phyloP scores from a whole-genome alignment of 108 stramenopile species.

The Discostella stelligeroides region DNA sequence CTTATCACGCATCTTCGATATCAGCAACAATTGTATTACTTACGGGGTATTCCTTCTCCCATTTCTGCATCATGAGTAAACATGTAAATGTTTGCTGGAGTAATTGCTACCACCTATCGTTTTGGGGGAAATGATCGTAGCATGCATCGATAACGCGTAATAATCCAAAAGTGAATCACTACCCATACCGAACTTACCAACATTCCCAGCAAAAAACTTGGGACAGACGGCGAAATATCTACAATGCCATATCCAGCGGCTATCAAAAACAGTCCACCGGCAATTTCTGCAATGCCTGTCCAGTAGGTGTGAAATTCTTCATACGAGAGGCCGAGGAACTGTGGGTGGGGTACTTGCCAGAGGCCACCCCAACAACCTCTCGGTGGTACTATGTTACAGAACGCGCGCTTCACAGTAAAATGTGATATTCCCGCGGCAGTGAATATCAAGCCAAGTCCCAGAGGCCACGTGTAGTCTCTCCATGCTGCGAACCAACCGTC shows the following conservation, averaged over 20 bases:
- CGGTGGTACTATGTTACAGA: conserved; percentile 79
- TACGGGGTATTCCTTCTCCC: conserved; percentile 54
- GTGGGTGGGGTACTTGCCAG: conserved; percentile 82
- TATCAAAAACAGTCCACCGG: conserved; percentile 63
- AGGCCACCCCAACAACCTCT: conserved; percentile 87
- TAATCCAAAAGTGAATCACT: neutral
- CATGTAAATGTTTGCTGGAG: conserved; percentile 92
- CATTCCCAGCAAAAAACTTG: conserved; percentile 61
- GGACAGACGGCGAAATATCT: conserved; percentile 44
- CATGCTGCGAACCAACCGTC: conserved; percentile 63
- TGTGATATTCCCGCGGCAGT: conserved; percentile 77
- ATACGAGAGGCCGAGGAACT: conserved; percentile 65
- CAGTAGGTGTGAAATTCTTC: conserved; percentile 83
- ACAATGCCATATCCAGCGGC: conserved; percentile 37
- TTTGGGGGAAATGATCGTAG: neutral
- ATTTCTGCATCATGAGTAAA: conserved; percentile 85
- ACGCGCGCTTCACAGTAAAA: conserved; percentile 74
- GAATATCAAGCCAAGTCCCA: conserved; percentile 73
- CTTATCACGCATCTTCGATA: too few species aligned
- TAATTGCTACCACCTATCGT: conserved; percentile 55
- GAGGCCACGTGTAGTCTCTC: conserved; percentile 71
- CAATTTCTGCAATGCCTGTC: conserved; percentile 83
- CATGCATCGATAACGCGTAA: neutral
- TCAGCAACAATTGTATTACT: neutral
- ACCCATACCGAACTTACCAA: conserved; percentile 33